Percentiles rank a stretch among this genome's conserved stretches.
Evolutionary conservation across 208 protist genomes (phyloP).

Genomic region (Histomonas meleagridis): DNA sequence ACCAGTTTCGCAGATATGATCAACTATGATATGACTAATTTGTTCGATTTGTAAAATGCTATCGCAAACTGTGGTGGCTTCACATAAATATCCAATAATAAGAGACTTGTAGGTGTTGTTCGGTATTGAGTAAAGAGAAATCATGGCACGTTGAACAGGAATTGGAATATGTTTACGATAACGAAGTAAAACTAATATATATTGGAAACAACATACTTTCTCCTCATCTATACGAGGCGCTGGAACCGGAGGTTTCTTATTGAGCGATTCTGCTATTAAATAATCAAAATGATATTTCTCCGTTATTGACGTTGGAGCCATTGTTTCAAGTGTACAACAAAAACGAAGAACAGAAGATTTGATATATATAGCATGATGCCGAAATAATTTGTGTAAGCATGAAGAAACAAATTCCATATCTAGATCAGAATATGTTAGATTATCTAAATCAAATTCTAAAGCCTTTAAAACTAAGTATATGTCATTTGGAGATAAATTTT

Average conservation of each 20-base stretch:
- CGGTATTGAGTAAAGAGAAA: neutral
- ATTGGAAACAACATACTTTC: neutral
- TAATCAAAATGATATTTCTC: slow-evolving; percentile 20
- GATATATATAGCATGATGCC: no score
- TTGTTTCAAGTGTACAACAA: neutral
- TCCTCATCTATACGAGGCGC: neutral
- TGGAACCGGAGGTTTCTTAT: neutral
- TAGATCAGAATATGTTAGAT: no score
- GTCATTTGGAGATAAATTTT: no score
- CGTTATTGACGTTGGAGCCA: neutral
- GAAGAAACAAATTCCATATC: no score
- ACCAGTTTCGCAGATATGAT: neutral
- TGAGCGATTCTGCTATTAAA: neutral
- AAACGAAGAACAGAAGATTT: neutral
- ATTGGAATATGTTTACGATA: neutral
- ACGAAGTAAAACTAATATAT: neutral
- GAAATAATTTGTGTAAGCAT: no score
- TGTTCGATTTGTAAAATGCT: neutral
- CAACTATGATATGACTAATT: neutral
- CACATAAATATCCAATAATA: neutral
- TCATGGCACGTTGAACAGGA: neutral
- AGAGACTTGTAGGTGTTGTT: neutral
- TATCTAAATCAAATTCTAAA: no score
- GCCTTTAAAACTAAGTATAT: no score
- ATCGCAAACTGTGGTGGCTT: neutral